Evolutionary conservation across 2,329 filamentous ascomycete genomes (phyloP).

Genomic region (Stagonosporopsis cucurbitacearum): DNA sequence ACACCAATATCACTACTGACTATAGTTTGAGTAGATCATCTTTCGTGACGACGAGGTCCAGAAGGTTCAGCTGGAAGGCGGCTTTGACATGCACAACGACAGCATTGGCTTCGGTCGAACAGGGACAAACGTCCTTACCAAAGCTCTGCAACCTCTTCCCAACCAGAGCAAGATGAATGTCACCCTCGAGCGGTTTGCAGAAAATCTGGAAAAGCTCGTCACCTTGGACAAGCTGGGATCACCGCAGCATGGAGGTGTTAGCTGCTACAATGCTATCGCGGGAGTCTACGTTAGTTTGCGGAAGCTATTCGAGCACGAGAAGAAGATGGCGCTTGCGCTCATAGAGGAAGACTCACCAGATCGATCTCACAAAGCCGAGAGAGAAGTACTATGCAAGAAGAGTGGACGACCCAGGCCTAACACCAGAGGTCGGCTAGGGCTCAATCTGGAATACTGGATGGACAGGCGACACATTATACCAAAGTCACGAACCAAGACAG

Average conservation of each 20-base stretch:
- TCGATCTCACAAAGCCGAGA: slow-evolving; percentile 57
- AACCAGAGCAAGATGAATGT: slow-evolving; percentile 72
- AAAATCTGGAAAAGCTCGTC: slow-evolving; percentile 73
- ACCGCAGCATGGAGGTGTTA: slow-evolving; percentile 63
- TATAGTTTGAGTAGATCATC: slow-evolving; percentile 34
- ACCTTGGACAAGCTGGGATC: slow-evolving; percentile 74
- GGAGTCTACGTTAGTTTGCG: slow-evolving; percentile 75
- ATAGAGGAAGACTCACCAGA: slow-evolving; percentile 47
- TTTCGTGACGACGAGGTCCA: slow-evolving; percentile 53
- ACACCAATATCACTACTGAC: background rate
- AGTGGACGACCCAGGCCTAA: slow-evolving; percentile 78
- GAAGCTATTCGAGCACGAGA: slow-evolving; percentile 74
- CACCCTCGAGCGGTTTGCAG: slow-evolving; percentile 71
- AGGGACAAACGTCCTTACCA: slow-evolving; percentile 69
- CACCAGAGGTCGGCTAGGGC: slow-evolving; percentile 68
- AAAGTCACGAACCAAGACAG: slow-evolving; percentile 27
- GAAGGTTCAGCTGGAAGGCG: slow-evolving; percentile 68
- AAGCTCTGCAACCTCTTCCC: slow-evolving; percentile 66
- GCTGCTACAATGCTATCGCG: slow-evolving; percentile 78
- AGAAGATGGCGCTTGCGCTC: slow-evolving; percentile 52
- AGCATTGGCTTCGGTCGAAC: slow-evolving; percentile 51
- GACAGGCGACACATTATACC: slow-evolving; percentile 60
- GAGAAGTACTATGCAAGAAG: slow-evolving; percentile 70
- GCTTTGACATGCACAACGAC: slow-evolving; percentile 66
- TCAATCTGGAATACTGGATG: slow-evolving; percentile 81